These are phyloP conservation scores for Sugiyamaella floridensis DNA, from an alignment of 805 yeast species.

Conservation along the genomic window DNA sequence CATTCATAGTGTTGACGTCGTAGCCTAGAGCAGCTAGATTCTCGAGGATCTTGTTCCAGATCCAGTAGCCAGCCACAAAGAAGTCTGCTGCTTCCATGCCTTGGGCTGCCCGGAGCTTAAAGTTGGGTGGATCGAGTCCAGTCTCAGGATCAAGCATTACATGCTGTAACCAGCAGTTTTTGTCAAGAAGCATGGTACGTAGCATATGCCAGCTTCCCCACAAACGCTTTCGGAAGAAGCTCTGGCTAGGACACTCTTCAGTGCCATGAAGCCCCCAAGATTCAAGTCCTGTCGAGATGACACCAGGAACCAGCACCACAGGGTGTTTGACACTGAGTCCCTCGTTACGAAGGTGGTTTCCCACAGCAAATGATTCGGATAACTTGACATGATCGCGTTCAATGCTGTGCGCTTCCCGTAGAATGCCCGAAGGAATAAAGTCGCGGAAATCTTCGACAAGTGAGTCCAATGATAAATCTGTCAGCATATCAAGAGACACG, in stretches of 20 bases:
- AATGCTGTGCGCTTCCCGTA: slow-evolving; percentile 53
- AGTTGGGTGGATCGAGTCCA: slow-evolving; percentile 84
- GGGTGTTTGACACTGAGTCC: slow-evolving; percentile 58
- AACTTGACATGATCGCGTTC: slow-evolving; percentile 37
- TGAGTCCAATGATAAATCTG: slow-evolving; percentile 47
- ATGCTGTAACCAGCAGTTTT: slow-evolving; percentile 89
- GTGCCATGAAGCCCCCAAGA: slow-evolving; percentile 81
- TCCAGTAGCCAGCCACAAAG: slow-evolving; percentile 97
- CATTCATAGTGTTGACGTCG: slow-evolving; percentile 81
- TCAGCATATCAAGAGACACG: slow-evolving; percentile 41
- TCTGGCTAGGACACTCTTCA: slow-evolving; percentile 71
- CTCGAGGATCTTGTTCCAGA: slow-evolving; percentile 94
- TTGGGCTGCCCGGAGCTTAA: slow-evolving; percentile 80
- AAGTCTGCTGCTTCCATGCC: slow-evolving; percentile 97
- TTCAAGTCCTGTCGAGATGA: slow-evolving; percentile 89
- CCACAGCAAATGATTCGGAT: slow-evolving; percentile 85
- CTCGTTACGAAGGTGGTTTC: slow-evolving; percentile 49
- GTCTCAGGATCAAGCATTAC: slow-evolving; percentile 83
- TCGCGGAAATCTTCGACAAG: slow-evolving; percentile 56
- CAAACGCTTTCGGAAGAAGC: slow-evolving; percentile 81
- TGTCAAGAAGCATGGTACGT: slow-evolving; percentile 83
- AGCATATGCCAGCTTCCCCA: slow-evolving; percentile 99
- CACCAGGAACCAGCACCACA: slow-evolving; percentile 93
- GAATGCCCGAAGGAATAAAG: slow-evolving; percentile 69
- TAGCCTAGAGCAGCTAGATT: slow-evolving; percentile 91